Evolutionary conservation across 306 rosid species (phyloP), one percentile per base, ranked within the genome.

Genomic region (Echinosophora koreensis): DNA sequence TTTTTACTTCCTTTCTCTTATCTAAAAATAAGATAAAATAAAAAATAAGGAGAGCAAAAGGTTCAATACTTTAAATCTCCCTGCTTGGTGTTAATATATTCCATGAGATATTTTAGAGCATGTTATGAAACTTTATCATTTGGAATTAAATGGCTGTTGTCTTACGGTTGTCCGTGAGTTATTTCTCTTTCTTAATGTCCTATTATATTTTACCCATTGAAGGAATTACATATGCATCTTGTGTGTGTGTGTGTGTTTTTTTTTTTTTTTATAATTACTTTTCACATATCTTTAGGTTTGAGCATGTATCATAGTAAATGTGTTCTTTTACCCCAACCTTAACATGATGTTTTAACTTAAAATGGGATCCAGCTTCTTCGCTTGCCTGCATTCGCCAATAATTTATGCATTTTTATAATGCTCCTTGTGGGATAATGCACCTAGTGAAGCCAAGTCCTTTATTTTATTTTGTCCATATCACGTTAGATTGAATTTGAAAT

Each of bases 361-460:
- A n/a, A n/a, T n/a, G 62, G 51, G 81, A 30, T 58, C 50, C 34
- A 28, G 15, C 37, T 60, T 2, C 22, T 73, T 38, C 7, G 14
- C 38, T 41, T 28, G 14, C 76, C 13, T 68, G 57, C 15, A 11
- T 37, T 58, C 6, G 32, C 66, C 51, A 27, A n/a, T 55, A 28
- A 18, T 17, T 15, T 63, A 54, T 64, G 39, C 66, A 15, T 74
- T 76, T 57, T 38, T 51, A 15, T 41, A 34, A 38, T 81, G 52
- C 76, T 38, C 47, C 65, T 66, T 12, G 15, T 51, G 37, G 76
- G 50, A 62, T 34, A 44, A 51, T 72, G n/a, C n/a, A n/a, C n/a
- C n/a, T n/a, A n/a, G n/a, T n/a, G n/a, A n/a, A n/a, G n/a, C n/a
- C n/a, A n/a, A n/a, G n/a, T n/a, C n/a, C n/a, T n/a, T n/a, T n/a